Evolutionary conservation across 257 asterid genomes (phyloP), one percentile per base, ranked within the genome.

Genomic region (Solanum gracilifrons): DNA sequence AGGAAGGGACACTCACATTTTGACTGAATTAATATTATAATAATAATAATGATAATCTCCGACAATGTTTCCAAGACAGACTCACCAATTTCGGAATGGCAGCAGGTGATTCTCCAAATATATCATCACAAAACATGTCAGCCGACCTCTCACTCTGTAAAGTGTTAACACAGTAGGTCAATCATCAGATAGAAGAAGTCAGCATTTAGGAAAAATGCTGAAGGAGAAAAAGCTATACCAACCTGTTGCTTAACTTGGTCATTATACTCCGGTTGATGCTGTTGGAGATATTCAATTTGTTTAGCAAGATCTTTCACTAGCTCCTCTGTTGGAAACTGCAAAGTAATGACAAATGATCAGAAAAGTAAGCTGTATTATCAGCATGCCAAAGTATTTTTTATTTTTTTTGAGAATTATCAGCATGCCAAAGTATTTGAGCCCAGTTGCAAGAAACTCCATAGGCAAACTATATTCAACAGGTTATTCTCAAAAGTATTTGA

Each of bases 41-140:
- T 27, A 46, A 46, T 29, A 66, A 80, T 21, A 27, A 6, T 3
- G 25, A 80, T 68, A 29, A 6, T 29, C 36, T 36, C 36, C 4
- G n/a, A 77, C n/a, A 20, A 77, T 25, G 35, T 15, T 41, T 41
- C 60, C 29, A 77, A n/a, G 58, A 39, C 15, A 72, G 88, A 92
- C 98, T 87, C 80, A 95, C 98, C 90, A 79, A 41, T 91, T 92
- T 94, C 86, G 96, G 95, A 64, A 92, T 92, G 60, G 93, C 94
- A n/a, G 98, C 93, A 88, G 98, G 98, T 2, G 99, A 96, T 84
- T 96, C 98, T 87, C 98, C 99, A 92, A 94, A 96, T 82, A 96
- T 95, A 93, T 95, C 97, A 88, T 95, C 99, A 88, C 93, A 87
- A 87, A 96, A 96, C 95, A 96, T 94, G 90, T 95, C 98, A 84